Percentiles rank a stretch among this genome's conserved stretches.
These are phyloP conservation scores for Verticillium zaregamsianum DNA, from an alignment of 2,329 filamentous ascomycete genomes.

Conservation along the genomic window DNA sequence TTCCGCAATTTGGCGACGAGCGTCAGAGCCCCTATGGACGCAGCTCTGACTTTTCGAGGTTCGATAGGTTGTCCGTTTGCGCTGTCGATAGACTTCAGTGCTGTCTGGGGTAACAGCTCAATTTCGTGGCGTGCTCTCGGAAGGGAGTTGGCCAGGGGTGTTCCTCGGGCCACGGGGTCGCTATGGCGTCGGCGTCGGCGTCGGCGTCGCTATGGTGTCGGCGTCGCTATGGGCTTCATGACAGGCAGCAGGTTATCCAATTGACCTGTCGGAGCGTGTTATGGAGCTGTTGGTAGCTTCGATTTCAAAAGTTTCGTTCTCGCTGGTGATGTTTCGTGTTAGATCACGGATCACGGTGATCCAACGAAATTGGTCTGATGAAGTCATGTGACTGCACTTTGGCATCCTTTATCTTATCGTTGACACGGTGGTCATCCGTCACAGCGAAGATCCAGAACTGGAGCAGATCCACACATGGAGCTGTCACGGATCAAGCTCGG, in stretches of 20 bases:
- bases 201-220: constrained; percentile 1
- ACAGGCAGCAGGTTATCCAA: constrained; percentile 5
- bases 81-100: constrained; percentile 4
- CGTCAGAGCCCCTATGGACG: neutral
- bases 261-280: constrained; percentile 2
- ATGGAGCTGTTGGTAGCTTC: constrained; percentile 2
- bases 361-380: too few species aligned
- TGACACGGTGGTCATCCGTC: too few species aligned
- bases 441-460: too few species aligned
- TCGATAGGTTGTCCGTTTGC: constrained; percentile 4
- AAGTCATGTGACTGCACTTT: too few species aligned
- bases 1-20: constrained; percentile 3
- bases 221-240: constrained; percentile 4
- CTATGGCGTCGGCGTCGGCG: constrained; percentile 2
- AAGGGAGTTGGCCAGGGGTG: constrained; percentile 3
- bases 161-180: constrained; percentile 5
- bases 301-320: constrained; percentile 5
- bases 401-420: too few species aligned
- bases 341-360: too few species aligned
- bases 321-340: neutral
- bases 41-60: neutral
- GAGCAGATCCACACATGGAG: too few species aligned
- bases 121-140: constrained; percentile 4
- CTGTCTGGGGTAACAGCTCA: constrained; percentile 4
- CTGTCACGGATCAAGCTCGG: too few species aligned